A percentile compares a stretch with the other conserved stretches of the same genome.
Evolutionary conservation across 1,284 basidiomycete genomes (phyloP).

Genomic region (Pisolithus thermaeus): DNA sequence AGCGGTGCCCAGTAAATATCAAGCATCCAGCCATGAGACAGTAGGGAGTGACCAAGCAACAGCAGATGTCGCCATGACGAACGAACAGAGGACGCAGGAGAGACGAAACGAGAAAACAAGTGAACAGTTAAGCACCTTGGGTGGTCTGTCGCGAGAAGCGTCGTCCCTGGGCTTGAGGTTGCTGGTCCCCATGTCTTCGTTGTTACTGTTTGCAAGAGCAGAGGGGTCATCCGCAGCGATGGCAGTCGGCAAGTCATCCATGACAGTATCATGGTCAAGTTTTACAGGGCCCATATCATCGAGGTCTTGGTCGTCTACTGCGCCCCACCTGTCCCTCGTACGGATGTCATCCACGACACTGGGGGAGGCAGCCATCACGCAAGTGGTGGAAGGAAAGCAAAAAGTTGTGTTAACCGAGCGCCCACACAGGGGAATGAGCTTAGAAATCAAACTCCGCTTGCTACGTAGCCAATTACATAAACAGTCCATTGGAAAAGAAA

Average conservation of each 20-base stretch:
- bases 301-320: conserved; percentile 44
- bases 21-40: conserved; percentile 2
- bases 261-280: conserved; percentile 24
- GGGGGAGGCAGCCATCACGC: conserved; percentile 47
- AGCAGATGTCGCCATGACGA: conserved; percentile 15
- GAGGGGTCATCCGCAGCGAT: conserved; percentile 22
- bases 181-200: conserved; percentile 33
- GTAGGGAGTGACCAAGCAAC: conserved; percentile 14
- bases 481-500: not conserved
- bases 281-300: conserved; percentile 42
- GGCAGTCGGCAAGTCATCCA: conserved; percentile 19
- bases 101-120: conserved; percentile 30
- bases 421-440: not conserved
- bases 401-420: not conserved
- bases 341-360: conserved; percentile 27
- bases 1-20: too few species aligned
- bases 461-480: not conserved
- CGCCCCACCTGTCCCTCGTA: conserved; percentile 46
- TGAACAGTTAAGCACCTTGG: conserved; percentile 81
- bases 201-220: conserved; percentile 41
- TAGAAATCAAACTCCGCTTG: conserved; percentile 3
- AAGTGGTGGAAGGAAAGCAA: not conserved
- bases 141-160: conserved; percentile 64
- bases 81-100: conserved; percentile 20
- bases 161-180: conserved; percentile 37